phyloP scores from a whole-genome alignment of 192 early-diverging fungal genomes.

The Coemansia brasiliensis region DNA sequence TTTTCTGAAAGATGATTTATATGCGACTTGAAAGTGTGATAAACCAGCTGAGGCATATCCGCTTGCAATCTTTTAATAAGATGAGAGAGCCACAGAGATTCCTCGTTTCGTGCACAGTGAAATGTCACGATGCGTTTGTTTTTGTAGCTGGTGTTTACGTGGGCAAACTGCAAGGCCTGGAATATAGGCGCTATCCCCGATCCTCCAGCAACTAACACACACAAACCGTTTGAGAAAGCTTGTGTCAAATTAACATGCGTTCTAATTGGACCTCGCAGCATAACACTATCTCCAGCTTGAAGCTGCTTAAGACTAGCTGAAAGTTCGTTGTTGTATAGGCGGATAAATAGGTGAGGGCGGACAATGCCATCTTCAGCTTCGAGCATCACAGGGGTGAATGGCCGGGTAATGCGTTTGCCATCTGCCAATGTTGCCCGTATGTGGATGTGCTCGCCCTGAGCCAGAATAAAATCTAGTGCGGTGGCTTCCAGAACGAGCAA shows the following conservation, averaged over 20 bases:
- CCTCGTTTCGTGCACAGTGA: conserved; percentile 23
- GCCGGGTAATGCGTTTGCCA: conserved; percentile 8
- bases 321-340: conserved; percentile 23
- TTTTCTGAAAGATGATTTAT: background rate
- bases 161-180: conserved; percentile 38
- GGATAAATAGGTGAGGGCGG: conserved; percentile 37
- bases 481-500: conserved; percentile 44
- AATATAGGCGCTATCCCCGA: conserved; percentile 47
- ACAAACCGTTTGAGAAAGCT: background rate
- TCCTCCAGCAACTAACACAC: conserved; percentile 32
- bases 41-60: conserved; percentile 16
- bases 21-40: conserved; percentile 19
- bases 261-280: conserved; percentile 26
- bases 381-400: conserved; percentile 45
- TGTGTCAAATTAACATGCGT: conserved; percentile 23
- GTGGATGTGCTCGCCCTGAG: conserved; percentile 40
- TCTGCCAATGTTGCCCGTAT: conserved; percentile 8
- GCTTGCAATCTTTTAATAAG: conserved; percentile 7
- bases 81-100: conserved; percentile 17
- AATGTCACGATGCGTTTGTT: conserved; percentile 15
- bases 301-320: conserved; percentile 12
- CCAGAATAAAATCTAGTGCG: conserved; percentile 18
- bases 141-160: conserved; percentile 18
- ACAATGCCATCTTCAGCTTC: conserved; percentile 25
- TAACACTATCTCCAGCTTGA: background rate